These are phyloP conservation scores for Pharnaceum exiguum DNA, from an alignment of 148 eudicot species.

Conservation along the genomic window DNA sequence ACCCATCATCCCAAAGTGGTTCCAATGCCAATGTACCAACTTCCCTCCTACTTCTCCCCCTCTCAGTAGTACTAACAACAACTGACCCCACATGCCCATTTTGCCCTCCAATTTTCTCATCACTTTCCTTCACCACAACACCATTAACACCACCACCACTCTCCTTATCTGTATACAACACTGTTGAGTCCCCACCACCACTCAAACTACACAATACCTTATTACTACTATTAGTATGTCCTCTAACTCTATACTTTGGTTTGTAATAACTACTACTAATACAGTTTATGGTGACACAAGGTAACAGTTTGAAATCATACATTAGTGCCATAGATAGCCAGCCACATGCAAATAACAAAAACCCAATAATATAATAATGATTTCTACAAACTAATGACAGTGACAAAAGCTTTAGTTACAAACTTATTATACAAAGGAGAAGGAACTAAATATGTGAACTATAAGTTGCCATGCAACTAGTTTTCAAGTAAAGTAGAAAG, in stretches of 20 bases:
- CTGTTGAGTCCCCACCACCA: conserved; percentile 33
- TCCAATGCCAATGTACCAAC: conserved; percentile 37
- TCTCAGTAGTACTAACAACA: too few relatives aligned
- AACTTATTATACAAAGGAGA: too few relatives aligned
- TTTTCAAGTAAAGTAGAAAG: too few relatives aligned
- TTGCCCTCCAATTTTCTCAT: conserved; percentile 39
- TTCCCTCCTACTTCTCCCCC: conserved; percentile 17
- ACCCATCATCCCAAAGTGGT: conserved; percentile 89
- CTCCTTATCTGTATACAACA: conserved; percentile 35
- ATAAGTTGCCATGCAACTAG: too few relatives aligned
- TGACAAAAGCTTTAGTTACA: too few relatives aligned
- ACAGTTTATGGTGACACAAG: conserved; percentile 30
- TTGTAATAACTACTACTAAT: conserved; percentile 29
- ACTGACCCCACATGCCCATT: conserved; percentile 34
- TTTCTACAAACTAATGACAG: too few relatives aligned
- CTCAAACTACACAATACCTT: conserved; percentile 29
- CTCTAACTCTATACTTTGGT: conserved; percentile 28
- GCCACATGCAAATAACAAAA: conserved; percentile 8
- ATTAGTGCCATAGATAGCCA: conserved; percentile 52
- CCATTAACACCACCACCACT: conserved; percentile 38
- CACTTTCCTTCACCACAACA: conserved; percentile 26
- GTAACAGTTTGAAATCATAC: conserved; percentile 33
- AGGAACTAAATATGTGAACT: too few relatives aligned
- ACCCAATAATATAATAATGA: background rate
- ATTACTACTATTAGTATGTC: too few relatives aligned